phyloP scores from a whole-genome alignment of 2,329 filamentous ascomycete species.

The Hypoxylon sp. region DNA sequence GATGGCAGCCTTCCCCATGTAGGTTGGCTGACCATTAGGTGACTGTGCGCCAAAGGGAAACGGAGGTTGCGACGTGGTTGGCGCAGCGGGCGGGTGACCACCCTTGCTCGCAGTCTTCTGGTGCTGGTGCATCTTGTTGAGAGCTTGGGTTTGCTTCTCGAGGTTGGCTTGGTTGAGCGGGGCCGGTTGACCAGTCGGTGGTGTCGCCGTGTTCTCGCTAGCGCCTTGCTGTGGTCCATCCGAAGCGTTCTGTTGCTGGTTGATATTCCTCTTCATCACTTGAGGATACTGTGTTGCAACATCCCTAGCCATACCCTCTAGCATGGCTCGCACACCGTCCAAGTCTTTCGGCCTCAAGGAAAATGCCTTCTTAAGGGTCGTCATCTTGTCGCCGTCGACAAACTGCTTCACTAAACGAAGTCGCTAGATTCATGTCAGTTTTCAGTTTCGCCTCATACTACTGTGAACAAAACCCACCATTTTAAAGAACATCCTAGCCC shows the following conservation, averaged over 20 bases:
- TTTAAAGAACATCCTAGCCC: conserved; percentile 67
- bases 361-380: conserved; percentile 63
- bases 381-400: conserved; percentile 63
- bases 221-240: conserved; percentile 49
- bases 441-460: background rate
- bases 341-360: conserved; percentile 68
- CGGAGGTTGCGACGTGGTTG: conserved; percentile 70
- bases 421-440: conserved; percentile 63
- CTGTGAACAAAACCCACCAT: conserved; percentile 59
- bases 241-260: conserved; percentile 49
- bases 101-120: conserved; percentile 63
- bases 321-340: conserved; percentile 63
- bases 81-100: conserved; percentile 68
- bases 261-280: conserved; percentile 52
- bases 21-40: conserved; percentile 72
- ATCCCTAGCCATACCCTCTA: conserved; percentile 69
- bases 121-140: conserved; percentile 61
- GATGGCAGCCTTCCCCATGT: conserved; percentile 66
- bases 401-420: conserved; percentile 69
- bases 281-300: conserved; percentile 49
- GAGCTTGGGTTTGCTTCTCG: conserved; percentile 66
- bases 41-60: conserved; percentile 70
- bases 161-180: conserved; percentile 65
- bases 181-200: conserved; percentile 53
- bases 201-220: conserved; percentile 53